Evolutionary conservation across 164 flowering plant species (phyloP).

Genomic region (Dillenia turbinata): DNA sequence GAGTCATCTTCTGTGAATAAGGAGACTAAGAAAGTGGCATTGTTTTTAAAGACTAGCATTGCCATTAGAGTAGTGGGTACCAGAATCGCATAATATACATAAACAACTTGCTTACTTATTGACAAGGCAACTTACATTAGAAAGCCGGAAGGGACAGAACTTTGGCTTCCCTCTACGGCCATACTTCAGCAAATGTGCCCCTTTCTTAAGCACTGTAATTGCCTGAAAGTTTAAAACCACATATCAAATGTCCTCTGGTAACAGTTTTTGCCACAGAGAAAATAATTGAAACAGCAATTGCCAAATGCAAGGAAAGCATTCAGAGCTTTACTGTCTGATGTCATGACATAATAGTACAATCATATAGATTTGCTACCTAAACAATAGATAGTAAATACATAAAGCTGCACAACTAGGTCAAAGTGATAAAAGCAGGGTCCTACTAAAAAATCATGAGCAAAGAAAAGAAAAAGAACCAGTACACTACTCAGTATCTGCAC

Average conservation of each 20-base stretch:
- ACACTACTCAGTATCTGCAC: too few relatives aligned
- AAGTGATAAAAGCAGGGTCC: too few relatives aligned
- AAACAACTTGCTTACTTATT: background rate
- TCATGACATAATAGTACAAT: background rate
- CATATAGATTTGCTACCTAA: background rate
- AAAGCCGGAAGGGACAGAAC: constrained; percentile 80
- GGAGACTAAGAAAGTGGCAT: too few relatives aligned
- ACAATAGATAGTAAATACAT: too few relatives aligned
- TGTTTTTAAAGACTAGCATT: too few relatives aligned
- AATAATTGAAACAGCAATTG: background rate
- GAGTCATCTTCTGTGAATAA: too few relatives aligned
- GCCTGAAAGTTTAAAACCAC: constrained; percentile 25
- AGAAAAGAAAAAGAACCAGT: too few relatives aligned
- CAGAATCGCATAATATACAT: background rate
- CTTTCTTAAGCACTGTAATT: constrained; percentile 68
- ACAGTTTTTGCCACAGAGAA: background rate
- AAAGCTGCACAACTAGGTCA: too few relatives aligned
- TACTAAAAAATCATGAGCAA: too few relatives aligned
- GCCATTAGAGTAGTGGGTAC: too few relatives aligned
- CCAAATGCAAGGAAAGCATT: background rate
- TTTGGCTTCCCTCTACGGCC: constrained; percentile 89
- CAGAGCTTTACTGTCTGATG: background rate
- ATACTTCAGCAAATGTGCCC: constrained; percentile 69
- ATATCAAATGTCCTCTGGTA: background rate
- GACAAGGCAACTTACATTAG: constrained; percentile 39